Evolutionary conservation across 495 filamentous ascomycete genomes (phyloP).

Genomic region (Parathielavia hyrcaniae): DNA sequence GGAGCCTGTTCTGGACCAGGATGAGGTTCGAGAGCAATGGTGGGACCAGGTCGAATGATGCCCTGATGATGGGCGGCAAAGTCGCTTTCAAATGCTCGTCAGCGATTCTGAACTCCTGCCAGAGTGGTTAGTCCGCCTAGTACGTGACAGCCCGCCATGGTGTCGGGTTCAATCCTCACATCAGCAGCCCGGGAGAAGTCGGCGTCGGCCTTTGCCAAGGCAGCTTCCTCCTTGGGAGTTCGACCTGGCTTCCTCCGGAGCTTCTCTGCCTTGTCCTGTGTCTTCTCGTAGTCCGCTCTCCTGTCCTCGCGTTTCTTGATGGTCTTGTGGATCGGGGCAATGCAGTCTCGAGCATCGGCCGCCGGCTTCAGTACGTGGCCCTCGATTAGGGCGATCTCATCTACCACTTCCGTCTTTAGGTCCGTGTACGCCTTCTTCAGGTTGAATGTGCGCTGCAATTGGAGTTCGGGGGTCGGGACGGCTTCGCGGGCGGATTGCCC

Average conservation of each 20-base stretch:
- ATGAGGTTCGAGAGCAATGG: slow-evolving; percentile 67
- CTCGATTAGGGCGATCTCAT: slow-evolving; percentile 71
- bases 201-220: slow-evolving; percentile 69
- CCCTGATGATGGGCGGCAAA: slow-evolving; percentile 68
- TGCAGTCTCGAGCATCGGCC: slow-evolving; percentile 59
- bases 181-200: slow-evolving; percentile 64
- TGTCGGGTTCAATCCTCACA: slow-evolving; percentile 37
- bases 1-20: slow-evolving; percentile 73
- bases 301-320: slow-evolving; percentile 90
- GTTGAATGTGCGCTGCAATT: slow-evolving; percentile 59
- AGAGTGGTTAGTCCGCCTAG: slow-evolving; percentile 14
- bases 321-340: slow-evolving; percentile 75
- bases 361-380: slow-evolving; percentile 65
- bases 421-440: slow-evolving; percentile 68
- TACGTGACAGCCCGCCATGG: neutral
- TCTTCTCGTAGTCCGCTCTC: slow-evolving; percentile 83
- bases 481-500: slow-evolving; percentile 45
- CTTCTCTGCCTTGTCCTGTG: slow-evolving; percentile 65
- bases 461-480: slow-evolving; percentile 57
- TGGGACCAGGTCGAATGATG: slow-evolving; percentile 74
- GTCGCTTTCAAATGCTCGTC: slow-evolving; percentile 72
- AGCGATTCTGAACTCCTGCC: slow-evolving; percentile 70
- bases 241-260: slow-evolving; percentile 64
- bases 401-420: slow-evolving; percentile 64
- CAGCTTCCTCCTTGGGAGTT: slow-evolving; percentile 69